phyloP scores from a whole-genome alignment of 2,329 filamentous ascomycete species.

The Scedosporium dehoogii region DNA sequence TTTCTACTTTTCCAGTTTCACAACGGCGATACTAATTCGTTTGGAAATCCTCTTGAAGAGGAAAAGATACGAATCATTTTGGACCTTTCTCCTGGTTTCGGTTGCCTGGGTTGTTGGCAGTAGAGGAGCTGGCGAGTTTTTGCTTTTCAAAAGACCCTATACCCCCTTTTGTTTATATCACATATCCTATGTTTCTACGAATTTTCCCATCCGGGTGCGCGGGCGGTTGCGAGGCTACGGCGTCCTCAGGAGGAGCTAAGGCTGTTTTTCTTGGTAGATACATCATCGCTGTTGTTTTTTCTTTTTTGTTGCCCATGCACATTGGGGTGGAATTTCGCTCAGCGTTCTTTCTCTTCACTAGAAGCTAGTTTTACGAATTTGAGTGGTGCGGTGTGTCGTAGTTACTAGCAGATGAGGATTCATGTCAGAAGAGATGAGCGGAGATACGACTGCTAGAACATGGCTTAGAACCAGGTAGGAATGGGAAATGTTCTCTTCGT shows the following conservation, averaged over 20 bases:
- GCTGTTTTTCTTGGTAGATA: not conserved
- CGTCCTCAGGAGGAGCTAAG: not conserved
- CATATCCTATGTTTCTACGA: not conserved
- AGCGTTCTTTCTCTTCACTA: not conserved
- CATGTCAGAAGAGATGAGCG: no score
- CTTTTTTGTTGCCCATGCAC: slow-evolving; percentile 1
- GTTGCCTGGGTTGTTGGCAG: not conserved
- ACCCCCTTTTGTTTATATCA: not conserved
- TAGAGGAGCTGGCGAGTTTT: not conserved
- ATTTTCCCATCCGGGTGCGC: not conserved
- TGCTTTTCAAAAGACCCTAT: not conserved
- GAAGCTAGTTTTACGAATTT: no score
- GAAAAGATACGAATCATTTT: not conserved
- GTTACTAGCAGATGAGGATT: no score
- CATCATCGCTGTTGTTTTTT: not conserved
- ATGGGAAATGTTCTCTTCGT: not conserved
- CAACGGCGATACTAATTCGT: not conserved
- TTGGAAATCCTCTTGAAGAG: not conserved
- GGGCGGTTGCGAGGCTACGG: not conserved
- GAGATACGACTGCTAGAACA: no score
- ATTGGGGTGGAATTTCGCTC: not conserved
- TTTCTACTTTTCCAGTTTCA: not conserved
- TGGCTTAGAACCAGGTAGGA: not conserved
- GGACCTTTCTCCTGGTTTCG: not conserved
- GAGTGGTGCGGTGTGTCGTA: no score